A percentile compares a stretch with the other conserved stretches of the same genome.
phyloP scores from a whole-genome alignment of 148 eudicot genomes.

The Pouteria glomerata region DNA sequence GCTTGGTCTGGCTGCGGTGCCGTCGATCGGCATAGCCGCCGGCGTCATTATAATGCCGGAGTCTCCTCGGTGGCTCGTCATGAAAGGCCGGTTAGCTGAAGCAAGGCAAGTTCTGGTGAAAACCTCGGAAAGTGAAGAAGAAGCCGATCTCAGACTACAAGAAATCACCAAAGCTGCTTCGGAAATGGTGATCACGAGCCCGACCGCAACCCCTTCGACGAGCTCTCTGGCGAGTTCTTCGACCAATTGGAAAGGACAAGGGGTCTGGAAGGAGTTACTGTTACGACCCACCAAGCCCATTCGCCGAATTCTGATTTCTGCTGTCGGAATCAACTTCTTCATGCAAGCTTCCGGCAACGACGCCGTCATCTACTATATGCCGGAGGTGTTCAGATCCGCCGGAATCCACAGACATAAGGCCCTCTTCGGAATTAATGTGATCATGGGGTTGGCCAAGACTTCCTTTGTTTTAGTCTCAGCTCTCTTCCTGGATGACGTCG shows the following conservation, averaged over 20 bases:
- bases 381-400: constrained; percentile 77
- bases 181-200: background rate
- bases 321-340: constrained; percentile 87
- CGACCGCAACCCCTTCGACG: background rate
- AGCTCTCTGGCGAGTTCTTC: background rate
- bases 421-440: constrained; percentile 63
- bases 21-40: constrained; percentile 44
- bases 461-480: constrained; percentile 69
- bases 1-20: constrained; percentile 72
- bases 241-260: constrained; percentile 38
- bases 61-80: constrained; percentile 89
- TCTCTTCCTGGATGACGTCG: constrained; percentile 58
- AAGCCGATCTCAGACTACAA: constrained; percentile 54
- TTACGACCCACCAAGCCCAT: constrained; percentile 42
- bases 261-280: constrained; percentile 76
- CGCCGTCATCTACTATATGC: constrained; percentile 88
- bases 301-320: constrained; percentile 60
- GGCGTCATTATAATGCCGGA: constrained; percentile 80
- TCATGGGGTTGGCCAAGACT: constrained; percentile 81
- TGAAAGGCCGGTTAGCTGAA: constrained; percentile 52
- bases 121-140: constrained; percentile 49
- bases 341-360: constrained; percentile 98
- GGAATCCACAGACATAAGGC: constrained; percentile 47
- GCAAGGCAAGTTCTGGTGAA: constrained; percentile 47
- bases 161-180: constrained; percentile 51